Conservation (phyloP, 352 stramenopile species). For the Phytopythium vexans region DNA sequence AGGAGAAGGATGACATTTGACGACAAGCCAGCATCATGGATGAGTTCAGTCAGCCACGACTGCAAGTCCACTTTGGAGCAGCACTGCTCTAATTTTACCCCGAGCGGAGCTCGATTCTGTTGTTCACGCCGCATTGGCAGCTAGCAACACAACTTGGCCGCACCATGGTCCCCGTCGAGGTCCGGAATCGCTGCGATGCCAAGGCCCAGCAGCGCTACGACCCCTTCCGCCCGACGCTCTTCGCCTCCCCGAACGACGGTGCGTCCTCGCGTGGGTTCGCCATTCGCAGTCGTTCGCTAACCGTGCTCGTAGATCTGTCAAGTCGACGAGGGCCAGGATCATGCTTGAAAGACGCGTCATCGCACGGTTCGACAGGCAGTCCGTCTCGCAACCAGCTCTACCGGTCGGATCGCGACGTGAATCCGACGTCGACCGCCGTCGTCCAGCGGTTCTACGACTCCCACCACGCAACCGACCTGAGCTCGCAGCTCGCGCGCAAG, state of each 20-base stretch:
- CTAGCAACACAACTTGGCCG: too few species aligned
- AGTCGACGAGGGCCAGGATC: slow-evolving; percentile 26
- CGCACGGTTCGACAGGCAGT: slow-evolving; percentile 36
- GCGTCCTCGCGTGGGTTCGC: neutral
- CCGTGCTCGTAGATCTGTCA: slow-evolving; percentile 15
- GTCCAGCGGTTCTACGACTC: slow-evolving; percentile 47
- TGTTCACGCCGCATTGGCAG: too few species aligned
- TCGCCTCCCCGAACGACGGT: slow-evolving; percentile 13
- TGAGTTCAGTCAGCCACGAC: too few species aligned
- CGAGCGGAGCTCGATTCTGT: too few species aligned
- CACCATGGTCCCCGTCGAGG: slow-evolving; percentile 51
- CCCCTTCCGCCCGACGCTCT: slow-evolving; percentile 45
- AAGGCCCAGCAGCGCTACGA: slow-evolving; percentile 44
- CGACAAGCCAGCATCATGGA: too few species aligned
- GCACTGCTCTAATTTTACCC: too few species aligned
- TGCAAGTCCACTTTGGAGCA: too few species aligned
- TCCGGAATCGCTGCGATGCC: slow-evolving; percentile 31
- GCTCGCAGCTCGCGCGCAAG: slow-evolving; percentile 17
- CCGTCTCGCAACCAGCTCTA: slow-evolving; percentile 18
- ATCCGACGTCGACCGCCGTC: slow-evolving; percentile 31
- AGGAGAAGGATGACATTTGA: too few species aligned
- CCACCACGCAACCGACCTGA: slow-evolving; percentile 33
- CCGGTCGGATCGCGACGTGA: slow-evolving; percentile 48
- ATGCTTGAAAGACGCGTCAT: slow-evolving; percentile 39
- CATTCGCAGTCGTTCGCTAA: neutral